These are phyloP conservation scores for Komagataella populi DNA, from an alignment of 805 yeast species.

Conservation along the genomic window DNA sequence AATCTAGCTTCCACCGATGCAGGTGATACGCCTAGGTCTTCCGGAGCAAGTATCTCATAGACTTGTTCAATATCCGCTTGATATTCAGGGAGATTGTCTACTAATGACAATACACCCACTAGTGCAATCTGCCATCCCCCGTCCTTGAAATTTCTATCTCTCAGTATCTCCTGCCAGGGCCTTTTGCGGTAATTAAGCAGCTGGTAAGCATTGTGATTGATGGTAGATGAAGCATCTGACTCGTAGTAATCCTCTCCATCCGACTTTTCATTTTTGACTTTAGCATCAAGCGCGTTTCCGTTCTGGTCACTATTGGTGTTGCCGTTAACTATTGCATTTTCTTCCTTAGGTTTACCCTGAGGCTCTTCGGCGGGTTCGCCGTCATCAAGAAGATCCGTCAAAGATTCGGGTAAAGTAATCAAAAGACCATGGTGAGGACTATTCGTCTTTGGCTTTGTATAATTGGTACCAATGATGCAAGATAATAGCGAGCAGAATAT, in stretches of 20 bases:
- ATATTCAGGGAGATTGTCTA: slow-evolving; percentile 44
- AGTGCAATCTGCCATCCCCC: slow-evolving; percentile 79
- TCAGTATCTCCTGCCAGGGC: slow-evolving; percentile 69
- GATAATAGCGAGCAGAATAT: slow-evolving; percentile 54
- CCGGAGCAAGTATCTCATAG: slow-evolving; percentile 45
- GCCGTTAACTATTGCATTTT: slow-evolving; percentile 3
- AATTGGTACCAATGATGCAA: slow-evolving; percentile 32
- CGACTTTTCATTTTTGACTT: slow-evolving; percentile 10
- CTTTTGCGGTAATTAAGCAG: slow-evolving; percentile 42
- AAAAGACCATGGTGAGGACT: slow-evolving; percentile 4
- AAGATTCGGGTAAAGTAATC: slow-evolving; percentile 11
- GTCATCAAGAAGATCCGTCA: slow-evolving; percentile 8
- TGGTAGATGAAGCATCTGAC: slow-evolving; percentile 15
- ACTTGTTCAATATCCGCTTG: slow-evolving; percentile 33
- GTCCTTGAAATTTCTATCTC: slow-evolving; percentile 62
- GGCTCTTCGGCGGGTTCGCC: slow-evolving; percentile 8
- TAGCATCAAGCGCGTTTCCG: slow-evolving; percentile 15
- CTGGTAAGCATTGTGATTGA: slow-evolving; percentile 28
- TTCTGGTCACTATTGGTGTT: slow-evolving; percentile 10
- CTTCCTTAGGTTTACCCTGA: background rate
- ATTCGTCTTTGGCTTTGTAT: slow-evolving; percentile 12
- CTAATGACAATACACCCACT: slow-evolving; percentile 55
- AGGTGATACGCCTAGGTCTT: slow-evolving; percentile 31
- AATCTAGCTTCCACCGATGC: slow-evolving; percentile 39
- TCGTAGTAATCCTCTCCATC: slow-evolving; percentile 10